Conservation (phyloP, 768 basidiomycete species). For the Cyathus striatus region DNA sequence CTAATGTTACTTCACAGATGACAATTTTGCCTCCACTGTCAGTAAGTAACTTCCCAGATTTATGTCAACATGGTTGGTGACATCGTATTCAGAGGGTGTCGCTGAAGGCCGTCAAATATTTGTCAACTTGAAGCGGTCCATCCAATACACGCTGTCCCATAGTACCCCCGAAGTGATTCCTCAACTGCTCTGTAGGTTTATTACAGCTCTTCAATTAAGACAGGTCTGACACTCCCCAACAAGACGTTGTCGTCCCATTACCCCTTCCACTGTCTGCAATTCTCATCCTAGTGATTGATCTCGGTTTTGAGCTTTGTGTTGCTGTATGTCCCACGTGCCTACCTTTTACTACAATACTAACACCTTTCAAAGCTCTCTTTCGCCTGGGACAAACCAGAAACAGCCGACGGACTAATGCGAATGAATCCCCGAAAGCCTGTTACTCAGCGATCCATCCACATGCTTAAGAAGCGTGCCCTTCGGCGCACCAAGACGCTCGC, state of each 20-base stretch:
- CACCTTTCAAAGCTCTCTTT: conserved; percentile 46
- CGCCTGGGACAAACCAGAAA: conserved; percentile 70
- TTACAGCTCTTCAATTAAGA: not conserved
- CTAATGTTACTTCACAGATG: conserved; percentile 32
- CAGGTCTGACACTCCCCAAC: conserved; percentile 2
- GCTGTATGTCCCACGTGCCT: conserved; percentile 36
- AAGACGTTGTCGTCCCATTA: conserved; percentile 65
- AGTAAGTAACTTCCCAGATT: too few species aligned
- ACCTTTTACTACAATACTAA: not conserved
- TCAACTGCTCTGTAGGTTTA: conserved; percentile 54
- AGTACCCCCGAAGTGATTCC: conserved; percentile 69
- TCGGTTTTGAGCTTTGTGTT: conserved; percentile 64
- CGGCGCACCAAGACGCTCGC: conserved; percentile 49
- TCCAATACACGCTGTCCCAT: conserved; percentile 57
- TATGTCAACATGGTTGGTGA: not conserved
- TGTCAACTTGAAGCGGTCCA: conserved; percentile 65
- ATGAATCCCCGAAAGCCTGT: conserved; percentile 65
- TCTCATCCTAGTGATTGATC: conserved; percentile 68
- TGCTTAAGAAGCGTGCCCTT: conserved; percentile 52
- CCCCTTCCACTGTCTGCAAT: conserved; percentile 65
- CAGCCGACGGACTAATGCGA: conserved; percentile 61
- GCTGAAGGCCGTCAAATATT: conserved; percentile 68
- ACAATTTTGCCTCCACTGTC: conserved; percentile 70
- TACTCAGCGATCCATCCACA: conserved; percentile 46
- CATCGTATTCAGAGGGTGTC: conserved; percentile 44